phyloP scores from a whole-genome alignment of 2,329 filamentous ascomycete species.

The Ilyonectria sp. region DNA sequence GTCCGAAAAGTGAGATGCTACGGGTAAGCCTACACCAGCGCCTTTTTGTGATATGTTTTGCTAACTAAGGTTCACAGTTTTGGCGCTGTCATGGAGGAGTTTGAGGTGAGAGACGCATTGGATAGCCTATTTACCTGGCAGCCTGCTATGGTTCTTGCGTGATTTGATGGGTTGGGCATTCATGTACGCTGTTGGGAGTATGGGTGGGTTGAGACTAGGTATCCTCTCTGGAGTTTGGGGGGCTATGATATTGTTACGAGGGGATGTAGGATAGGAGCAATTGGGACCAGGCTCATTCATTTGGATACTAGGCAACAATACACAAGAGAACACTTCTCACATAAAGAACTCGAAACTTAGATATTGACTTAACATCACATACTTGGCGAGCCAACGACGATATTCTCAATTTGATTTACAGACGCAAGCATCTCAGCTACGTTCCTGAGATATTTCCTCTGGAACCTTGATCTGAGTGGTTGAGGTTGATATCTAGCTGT shows the following conservation, averaged over 20 bases:
- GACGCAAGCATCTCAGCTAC: not conserved
- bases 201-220: constrained; percentile 7
- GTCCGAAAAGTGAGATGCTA: constrained; percentile 90
- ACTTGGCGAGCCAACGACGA: not conserved
- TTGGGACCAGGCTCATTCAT: not conserved
- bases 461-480: not conserved
- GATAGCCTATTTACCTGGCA: constrained; percentile 67
- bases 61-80: constrained; percentile 60
- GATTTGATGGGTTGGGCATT: not conserved
- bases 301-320: not conserved
- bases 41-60: not conserved
- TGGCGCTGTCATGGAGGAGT: constrained; percentile 76
- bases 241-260: not conserved
- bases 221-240: constrained; percentile 10
- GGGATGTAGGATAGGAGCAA: not conserved
- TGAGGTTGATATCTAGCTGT: not conserved
- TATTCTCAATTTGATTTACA: no score
- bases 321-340: not conserved
- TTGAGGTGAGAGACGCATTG: constrained; percentile 83
- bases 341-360: not conserved
- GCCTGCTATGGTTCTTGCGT: constrained; percentile 26
- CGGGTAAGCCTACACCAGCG: constrained; percentile 73
- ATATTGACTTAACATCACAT: not conserved
- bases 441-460: not conserved
- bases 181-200: not conserved